phyloP scores from a whole-genome alignment of 805 yeast species.

The Maudiozyma pseudohumilis region DNA sequence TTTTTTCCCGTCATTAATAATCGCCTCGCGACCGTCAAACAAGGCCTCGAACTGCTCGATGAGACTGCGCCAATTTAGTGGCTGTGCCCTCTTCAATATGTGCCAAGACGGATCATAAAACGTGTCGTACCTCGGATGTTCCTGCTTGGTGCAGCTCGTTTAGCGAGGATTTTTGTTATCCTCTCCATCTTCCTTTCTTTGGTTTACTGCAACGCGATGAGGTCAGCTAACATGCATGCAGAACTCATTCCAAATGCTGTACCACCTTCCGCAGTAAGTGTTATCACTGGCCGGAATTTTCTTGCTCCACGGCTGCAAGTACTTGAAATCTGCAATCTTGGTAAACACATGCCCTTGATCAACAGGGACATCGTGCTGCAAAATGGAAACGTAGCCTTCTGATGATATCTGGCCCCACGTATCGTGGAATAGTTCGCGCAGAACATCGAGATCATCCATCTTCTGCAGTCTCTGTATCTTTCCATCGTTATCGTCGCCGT shows the following conservation, averaged over 20 bases:
- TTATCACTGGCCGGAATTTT: slow-evolving; percentile 1
- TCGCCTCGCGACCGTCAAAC: too few relatives aligned
- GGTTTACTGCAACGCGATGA: too few relatives aligned
- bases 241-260: slow-evolving; percentile 14
- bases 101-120: too few relatives aligned
- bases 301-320: slow-evolving; percentile 20
- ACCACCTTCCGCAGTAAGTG: slow-evolving; percentile 12
- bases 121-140: too few relatives aligned
- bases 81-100: too few relatives aligned
- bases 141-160: too few relatives aligned
- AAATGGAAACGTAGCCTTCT: slow-evolving; percentile 12
- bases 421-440: slow-evolving; percentile 23
- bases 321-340: slow-evolving; percentile 19
- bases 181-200: too few relatives aligned
- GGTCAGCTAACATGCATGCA: slow-evolving; percentile 3
- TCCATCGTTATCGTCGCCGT: slow-evolving; percentile 16
- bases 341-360: background rate
- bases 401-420: slow-evolving; percentile 25
- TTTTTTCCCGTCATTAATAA: too few relatives aligned
- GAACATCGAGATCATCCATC: slow-evolving; percentile 17
- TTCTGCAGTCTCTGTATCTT: slow-evolving; percentile 10
- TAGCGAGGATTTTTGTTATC: too few relatives aligned
- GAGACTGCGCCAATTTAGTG: too few relatives aligned
- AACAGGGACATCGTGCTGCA: slow-evolving; percentile 3
- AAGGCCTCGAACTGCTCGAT: too few relatives aligned